Percentiles rank a stretch among this genome's conserved stretches.
Conservation (phyloP, 1,139 yeast genomes). For the Yamadazyma atlantica region DNA sequence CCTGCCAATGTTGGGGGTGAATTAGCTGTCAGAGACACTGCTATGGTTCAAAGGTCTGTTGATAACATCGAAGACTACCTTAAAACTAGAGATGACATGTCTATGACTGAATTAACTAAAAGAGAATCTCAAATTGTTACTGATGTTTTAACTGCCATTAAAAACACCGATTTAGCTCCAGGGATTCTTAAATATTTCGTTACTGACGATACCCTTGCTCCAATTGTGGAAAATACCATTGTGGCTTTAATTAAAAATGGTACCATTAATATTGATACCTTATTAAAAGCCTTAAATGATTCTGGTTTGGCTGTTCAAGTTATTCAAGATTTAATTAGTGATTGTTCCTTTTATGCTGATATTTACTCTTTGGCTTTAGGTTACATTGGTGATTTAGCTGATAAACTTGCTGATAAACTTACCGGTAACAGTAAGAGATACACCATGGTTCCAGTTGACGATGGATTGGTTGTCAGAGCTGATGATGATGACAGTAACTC, state of each 20-base stretch:
- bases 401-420: slow-evolving; percentile 24
- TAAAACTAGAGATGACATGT: slow-evolving; percentile 30
- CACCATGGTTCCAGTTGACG: slow-evolving; percentile 7
- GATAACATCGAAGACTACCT: slow-evolving; percentile 28
- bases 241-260: slow-evolving; percentile 34
- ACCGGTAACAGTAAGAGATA: slow-evolving; percentile 25
- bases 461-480: slow-evolving; percentile 10
- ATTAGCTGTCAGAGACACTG: slow-evolving; percentile 34
- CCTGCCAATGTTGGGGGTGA: slow-evolving; percentile 25
- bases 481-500: slow-evolving; percentile 14
- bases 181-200: slow-evolving; percentile 33
- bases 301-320: slow-evolving; percentile 45
- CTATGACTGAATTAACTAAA: slow-evolving; percentile 26
- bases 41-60: slow-evolving; percentile 27
- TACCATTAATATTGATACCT: slow-evolving; percentile 34
- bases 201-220: slow-evolving; percentile 31
- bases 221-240: slow-evolving; percentile 30
- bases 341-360: slow-evolving; percentile 43
- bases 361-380: slow-evolving; percentile 38
- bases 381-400: slow-evolving; percentile 32
- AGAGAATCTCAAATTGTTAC: slow-evolving; percentile 47
- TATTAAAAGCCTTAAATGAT: slow-evolving; percentile 42
- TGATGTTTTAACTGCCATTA: slow-evolving; percentile 40
- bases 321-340: slow-evolving; percentile 35
- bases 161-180: slow-evolving; percentile 41